Base-by-base conservation (phyloP, 192 early-diverging fungal species). In the Backusella australiensis region DNA sequence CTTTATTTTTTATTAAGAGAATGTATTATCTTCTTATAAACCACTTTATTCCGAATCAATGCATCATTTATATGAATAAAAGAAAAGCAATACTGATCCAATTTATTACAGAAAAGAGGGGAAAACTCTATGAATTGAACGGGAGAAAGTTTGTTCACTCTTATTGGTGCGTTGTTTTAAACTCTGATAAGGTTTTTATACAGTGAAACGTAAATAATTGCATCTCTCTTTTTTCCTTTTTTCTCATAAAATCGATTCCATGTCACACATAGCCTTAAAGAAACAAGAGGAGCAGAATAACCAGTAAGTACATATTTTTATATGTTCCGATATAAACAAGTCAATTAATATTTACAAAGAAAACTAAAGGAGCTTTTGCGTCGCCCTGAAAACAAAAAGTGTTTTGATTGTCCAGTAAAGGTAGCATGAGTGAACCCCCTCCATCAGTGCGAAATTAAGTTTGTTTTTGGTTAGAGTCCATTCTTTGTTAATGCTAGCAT, bases 401-500 rank as follows among this genome's bases (percentile, higher is more conserved):
- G 85, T 77, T 88, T 88, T 56, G 86, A 88, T 78, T 86, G 86
- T 44, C 82, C 84, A 7, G 80, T 82, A 68, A 88, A 81, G 81
- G 86, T 85, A 79, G 44, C 15, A 8, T 44, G 4, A 23, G 38
- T 39, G 1, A 39, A 39, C 38, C 11, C 9, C 8, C 11, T 39
- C 38, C 38, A 39, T 39, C 38, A 39, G 38, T 39, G 38, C 38
- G 38, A 32, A 32, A 19, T 29, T 53, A 35, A 44, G 56, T 29
- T 26, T 29, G 21, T 49, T 2, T 46, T 8, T 23, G 8, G 14
- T 17, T 74, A 89, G 88, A 82, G 85, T 76, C 86, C 86, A 42
- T 84, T 85, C 67, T 89, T 87, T 78, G 86, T 85, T 15, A 86
- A 87, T 77, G 53, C 87, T 46, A 85, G 83, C 63, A 86, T 85